Evolutionary conservation across 148 eudicot species (phyloP), one percentile per base, ranked within the genome.

Genomic region (Pharnaceum exiguum): DNA sequence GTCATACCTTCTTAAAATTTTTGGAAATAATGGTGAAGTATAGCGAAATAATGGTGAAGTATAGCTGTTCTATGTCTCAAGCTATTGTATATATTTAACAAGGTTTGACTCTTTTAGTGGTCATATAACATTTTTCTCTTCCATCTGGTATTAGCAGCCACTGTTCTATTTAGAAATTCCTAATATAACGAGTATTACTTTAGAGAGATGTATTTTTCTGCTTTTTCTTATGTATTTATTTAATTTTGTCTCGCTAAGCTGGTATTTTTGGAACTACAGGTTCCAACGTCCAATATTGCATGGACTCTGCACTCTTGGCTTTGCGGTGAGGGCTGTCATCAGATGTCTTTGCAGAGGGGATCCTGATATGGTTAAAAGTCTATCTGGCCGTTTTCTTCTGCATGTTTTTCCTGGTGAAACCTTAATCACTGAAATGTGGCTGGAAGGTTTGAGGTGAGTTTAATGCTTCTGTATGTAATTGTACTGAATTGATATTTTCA

Each of bases 321-420:
- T 81, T 76, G 96, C 96, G 3, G 72, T 85, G 5, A 88, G 96
- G 69, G 90, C 85, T n/a, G 67, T 93, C 52, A 71, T 72, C 51
- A 79, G 57, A 56, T 83, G 85, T 47, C 73, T 93, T 25, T 93
- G 98, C 70, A 65, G 69, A 62, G 98, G 98, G 23, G 78, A 93
- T 25, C 77, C 77, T 10, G 79, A 83, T 60, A 74, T 81, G 77
- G 69, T 93, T 33, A 85, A 77, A 72, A 71, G 35, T 70, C 70
- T 93, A 65, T 87, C 95, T 1, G 90, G 82, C 31, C 78, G 89
- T 31, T 93, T 93, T 57, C 77, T 85, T 30, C 65, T 93, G 55
- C 96, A 88, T 57, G 90, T 88, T 38, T 85, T 77, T 60, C 95
- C 98, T 39, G 90, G 96, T 33, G 98, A 93, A 79, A 83, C 95